These are phyloP conservation scores for Lichenothelia convexa DNA, from an alignment of 495 filamentous ascomycete species.

Conservation along the genomic window DNA sequence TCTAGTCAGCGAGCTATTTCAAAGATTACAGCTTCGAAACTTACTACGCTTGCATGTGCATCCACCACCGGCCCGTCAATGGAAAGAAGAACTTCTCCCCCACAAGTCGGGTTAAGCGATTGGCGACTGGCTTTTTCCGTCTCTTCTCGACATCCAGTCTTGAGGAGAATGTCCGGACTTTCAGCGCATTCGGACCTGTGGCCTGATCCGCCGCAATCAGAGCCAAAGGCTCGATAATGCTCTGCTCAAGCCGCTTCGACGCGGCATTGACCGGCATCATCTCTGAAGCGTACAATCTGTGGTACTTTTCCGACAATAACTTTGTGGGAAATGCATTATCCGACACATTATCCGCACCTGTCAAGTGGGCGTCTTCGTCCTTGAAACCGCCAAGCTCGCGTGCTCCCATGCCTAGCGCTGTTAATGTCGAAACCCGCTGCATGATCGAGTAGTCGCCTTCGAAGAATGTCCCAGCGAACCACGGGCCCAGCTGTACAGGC, in stretches of 20 bases:
- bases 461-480: conserved; percentile 74
- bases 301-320: conserved; percentile 39
- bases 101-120: conserved; percentile 57
- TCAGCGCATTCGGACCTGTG: conserved; percentile 65
- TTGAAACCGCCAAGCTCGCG: conserved; percentile 70
- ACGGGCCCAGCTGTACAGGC: conserved; percentile 59
- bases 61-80: conserved; percentile 34
- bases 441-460: conserved; percentile 76
- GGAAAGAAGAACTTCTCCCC: conserved; percentile 68
- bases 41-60: conserved; percentile 28
- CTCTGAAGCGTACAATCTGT: conserved; percentile 28
- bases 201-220: conserved; percentile 47
- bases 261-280: conserved; percentile 37
- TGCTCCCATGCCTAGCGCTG: conserved; percentile 64
- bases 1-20: conserved; percentile 35
- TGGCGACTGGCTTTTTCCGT: conserved; percentile 42
- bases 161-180: conserved; percentile 62
- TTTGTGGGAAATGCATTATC: conserved; percentile 51
- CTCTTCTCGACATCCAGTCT: conserved; percentile 40
- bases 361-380: conserved; percentile 32
- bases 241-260: conserved; percentile 39
- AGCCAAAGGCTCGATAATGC: conserved; percentile 65
- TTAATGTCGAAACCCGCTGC: conserved; percentile 65
- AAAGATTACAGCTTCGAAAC: conserved; percentile 7
- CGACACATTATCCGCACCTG: conserved; percentile 24